Evolutionary conservation across 2,329 filamentous ascomycete genomes (phyloP).

Genomic region (Byssochlamys sp.): DNA sequence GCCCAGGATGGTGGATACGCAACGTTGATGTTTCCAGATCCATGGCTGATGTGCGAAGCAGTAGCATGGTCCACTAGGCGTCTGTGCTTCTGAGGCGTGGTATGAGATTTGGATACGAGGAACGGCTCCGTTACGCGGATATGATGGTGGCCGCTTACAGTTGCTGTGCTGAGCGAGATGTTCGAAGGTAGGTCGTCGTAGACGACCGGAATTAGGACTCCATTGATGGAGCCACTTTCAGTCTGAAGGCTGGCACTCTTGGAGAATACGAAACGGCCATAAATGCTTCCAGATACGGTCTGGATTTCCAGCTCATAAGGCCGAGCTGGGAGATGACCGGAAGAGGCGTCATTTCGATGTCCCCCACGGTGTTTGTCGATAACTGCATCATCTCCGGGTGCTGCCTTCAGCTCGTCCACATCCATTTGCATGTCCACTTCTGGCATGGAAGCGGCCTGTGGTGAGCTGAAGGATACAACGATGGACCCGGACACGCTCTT

Average conservation of each 20-base stretch:
- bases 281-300: constrained; percentile 18
- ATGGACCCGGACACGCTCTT: constrained; percentile 17
- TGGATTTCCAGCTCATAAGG: constrained; percentile 21
- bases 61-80: background rate
- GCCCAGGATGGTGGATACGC: constrained; percentile 22
- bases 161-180: constrained; percentile 10
- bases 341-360: background rate
- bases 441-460: background rate
- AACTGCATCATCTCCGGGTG: background rate
- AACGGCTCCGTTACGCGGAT: constrained; percentile 13
- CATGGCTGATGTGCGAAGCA: constrained; percentile 11
- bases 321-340: constrained; percentile 7
- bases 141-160: constrained; percentile 8
- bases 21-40: constrained; percentile 16
- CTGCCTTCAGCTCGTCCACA: background rate
- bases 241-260: constrained; percentile 39
- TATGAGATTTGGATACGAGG: constrained; percentile 1
- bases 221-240: constrained; percentile 39
- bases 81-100: background rate
- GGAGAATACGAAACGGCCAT: constrained; percentile 39
- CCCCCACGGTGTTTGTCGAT: background rate
- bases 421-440: constrained; percentile 1
- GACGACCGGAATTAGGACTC: constrained; percentile 38
- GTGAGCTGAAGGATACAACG: constrained; percentile 13
- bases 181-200: constrained; percentile 1